Conservation (phyloP, 2,329 filamentous ascomycete genomes). For the Trichoderma harzianum region DNA sequence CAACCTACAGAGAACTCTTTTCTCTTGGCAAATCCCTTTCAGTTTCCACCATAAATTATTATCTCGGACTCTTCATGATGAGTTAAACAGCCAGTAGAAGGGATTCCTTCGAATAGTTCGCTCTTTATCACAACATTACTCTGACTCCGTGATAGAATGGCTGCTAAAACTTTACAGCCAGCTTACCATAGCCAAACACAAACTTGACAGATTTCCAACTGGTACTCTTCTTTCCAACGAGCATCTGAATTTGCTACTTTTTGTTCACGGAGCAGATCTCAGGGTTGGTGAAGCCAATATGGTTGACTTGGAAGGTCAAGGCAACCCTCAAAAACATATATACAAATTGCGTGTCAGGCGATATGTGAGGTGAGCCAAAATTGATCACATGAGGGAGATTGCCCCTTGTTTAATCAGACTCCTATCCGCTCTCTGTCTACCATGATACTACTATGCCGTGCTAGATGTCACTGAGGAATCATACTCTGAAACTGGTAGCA, state of each 20-base stretch:
- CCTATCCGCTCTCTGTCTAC: background rate
- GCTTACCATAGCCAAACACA: background rate
- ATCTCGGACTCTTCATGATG: background rate
- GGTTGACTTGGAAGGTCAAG: background rate
- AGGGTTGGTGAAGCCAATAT: background rate
- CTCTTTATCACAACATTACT: background rate
- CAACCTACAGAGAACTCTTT: background rate
- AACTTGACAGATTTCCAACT: background rate
- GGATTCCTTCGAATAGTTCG: background rate
- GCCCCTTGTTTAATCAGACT: background rate
- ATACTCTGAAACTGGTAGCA: background rate
- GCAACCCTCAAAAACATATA: background rate
- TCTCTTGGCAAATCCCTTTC: background rate
- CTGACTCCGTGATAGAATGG: background rate
- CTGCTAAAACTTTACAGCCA: background rate
- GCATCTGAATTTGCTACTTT: background rate
- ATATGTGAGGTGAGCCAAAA: background rate
- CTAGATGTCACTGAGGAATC: background rate
- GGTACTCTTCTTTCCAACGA: background rate
- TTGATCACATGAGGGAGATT: background rate
- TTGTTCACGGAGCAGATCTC: background rate
- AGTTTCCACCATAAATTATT: background rate
- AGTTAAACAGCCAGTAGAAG: background rate
- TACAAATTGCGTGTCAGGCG: background rate
- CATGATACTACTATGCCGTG: background rate